These are phyloP conservation scores for Podospora didyma DNA, from an alignment of 495 filamentous ascomycete species.

Conservation along the genomic window DNA sequence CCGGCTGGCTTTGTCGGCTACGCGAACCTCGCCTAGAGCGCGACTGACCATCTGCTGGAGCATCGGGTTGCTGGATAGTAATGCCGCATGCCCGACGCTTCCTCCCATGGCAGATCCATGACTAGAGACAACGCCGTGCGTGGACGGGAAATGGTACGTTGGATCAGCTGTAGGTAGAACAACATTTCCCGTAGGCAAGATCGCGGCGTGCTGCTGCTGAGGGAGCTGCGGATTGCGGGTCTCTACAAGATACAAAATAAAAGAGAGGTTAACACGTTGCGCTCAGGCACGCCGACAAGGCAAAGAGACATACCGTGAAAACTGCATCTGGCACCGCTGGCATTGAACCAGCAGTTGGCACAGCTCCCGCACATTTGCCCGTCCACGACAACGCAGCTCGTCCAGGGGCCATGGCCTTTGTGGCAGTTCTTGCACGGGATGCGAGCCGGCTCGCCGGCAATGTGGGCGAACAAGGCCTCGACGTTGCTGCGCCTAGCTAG, in stretches of 20 bases:
- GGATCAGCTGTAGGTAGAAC: slow-evolving; percentile 21
- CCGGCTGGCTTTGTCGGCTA: slow-evolving; percentile 35
- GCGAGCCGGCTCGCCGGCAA: slow-evolving; percentile 38
- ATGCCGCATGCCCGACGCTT: slow-evolving; percentile 15
- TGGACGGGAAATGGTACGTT: slow-evolving; percentile 17
- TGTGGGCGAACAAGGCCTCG: slow-evolving; percentile 47
- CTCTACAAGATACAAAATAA: slow-evolving; percentile 11
- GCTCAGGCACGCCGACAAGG: background rate
- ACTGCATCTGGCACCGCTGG: slow-evolving; percentile 46
- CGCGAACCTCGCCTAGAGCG: slow-evolving; percentile 37
- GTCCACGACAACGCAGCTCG: slow-evolving; percentile 41
- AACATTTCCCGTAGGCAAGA: slow-evolving; percentile 12
- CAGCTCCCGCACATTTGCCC: slow-evolving; percentile 51
- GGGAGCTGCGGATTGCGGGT: slow-evolving; percentile 22
- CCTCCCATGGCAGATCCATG: slow-evolving; percentile 9
- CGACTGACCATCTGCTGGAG: slow-evolving; percentile 35
- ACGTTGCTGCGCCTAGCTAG: slow-evolving; percentile 45
- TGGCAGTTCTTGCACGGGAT: slow-evolving; percentile 49
- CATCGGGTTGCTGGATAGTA: slow-evolving; percentile 31
- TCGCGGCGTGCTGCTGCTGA: slow-evolving; percentile 17
- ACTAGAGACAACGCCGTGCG: slow-evolving; percentile 11
- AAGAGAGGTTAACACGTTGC: background rate
- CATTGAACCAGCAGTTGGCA: slow-evolving; percentile 52
- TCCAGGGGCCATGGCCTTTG: slow-evolving; percentile 50
- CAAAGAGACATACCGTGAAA: slow-evolving; percentile 44